These are phyloP conservation scores for Choiromyces venosus DNA, from an alignment of 495 filamentous ascomycete genomes.

Conservation along the genomic window DNA sequence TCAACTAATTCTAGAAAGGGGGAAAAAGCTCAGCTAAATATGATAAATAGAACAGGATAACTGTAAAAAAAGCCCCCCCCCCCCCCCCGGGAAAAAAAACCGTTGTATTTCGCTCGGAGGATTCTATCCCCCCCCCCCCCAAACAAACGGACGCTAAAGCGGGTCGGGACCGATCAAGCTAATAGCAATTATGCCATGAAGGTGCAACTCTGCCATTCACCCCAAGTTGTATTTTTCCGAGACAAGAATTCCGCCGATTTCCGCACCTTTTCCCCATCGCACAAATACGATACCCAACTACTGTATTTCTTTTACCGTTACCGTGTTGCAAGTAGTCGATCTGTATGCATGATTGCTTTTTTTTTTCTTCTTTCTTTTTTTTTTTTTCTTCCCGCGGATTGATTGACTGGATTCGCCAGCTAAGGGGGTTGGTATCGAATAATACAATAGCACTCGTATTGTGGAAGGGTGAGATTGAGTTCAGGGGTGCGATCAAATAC, in stretches of 20 bases:
- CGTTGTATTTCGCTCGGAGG: neutral
- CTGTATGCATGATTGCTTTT: conserved; percentile 3
- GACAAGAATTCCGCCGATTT: neutral
- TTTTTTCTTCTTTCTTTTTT: too few relatives aligned
- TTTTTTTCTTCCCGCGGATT: neutral
- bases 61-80: neutral
- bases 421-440: neutral
- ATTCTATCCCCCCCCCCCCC: neutral
- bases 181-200: neutral
- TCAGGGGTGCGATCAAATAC: neutral
- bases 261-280: neutral
- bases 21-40: neutral
- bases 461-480: neutral
- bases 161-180: conserved; percentile 2
- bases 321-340: neutral
- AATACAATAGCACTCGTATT: neutral
- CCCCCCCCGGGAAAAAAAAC: too few relatives aligned
- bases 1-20: neutral
- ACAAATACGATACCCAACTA: neutral
- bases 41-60: neutral
- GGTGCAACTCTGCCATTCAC: neutral
- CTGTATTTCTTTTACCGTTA: neutral
- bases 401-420: neutral
- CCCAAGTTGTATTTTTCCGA: conserved; percentile 1
- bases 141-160: neutral